These are phyloP conservation scores for Liquidambar formosana DNA, from an alignment of 164 flowering plant species.

Conservation along the genomic window DNA sequence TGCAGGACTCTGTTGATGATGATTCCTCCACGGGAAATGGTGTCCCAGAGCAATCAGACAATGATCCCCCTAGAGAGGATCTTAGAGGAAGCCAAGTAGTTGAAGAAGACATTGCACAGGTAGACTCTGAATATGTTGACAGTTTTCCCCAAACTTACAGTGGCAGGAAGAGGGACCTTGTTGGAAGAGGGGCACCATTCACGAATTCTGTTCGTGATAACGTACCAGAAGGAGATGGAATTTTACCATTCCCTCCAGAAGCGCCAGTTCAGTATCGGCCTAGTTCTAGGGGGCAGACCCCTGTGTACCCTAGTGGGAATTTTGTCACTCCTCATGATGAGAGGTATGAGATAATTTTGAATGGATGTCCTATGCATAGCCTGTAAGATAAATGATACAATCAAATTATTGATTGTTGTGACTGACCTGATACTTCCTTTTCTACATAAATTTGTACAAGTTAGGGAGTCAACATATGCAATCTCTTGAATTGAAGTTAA, in stretches of 20 bases:
- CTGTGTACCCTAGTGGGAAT: conserved; percentile 27
- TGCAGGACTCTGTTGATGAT: conserved; percentile 67
- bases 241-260: conserved; percentile 38
- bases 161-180: conserved; percentile 43
- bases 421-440: neutral
- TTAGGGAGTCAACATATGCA: neutral
- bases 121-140: conserved; percentile 35
- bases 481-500: too few relatives aligned
- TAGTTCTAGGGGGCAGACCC: conserved; percentile 40
- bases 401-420: neutral
- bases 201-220: conserved; percentile 28
- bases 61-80: conserved; percentile 42
- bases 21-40: conserved; percentile 55
- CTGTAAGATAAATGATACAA: neutral
- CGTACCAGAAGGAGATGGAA: conserved; percentile 41
- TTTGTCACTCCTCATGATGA: conserved; percentile 34
- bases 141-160: conserved; percentile 31
- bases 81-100: conserved; percentile 25
- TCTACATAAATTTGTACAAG: neutral
- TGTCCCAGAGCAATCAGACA: conserved; percentile 36
- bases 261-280: conserved; percentile 30
- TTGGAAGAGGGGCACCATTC: conserved; percentile 36
- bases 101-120: conserved; percentile 39
- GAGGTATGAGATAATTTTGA: conserved; percentile 40
- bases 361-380: neutral